phyloP scores from a whole-genome alignment of 225 moss, liverwort and hornwort genomes.

The Rhytidiadelphus loreus region DNA sequence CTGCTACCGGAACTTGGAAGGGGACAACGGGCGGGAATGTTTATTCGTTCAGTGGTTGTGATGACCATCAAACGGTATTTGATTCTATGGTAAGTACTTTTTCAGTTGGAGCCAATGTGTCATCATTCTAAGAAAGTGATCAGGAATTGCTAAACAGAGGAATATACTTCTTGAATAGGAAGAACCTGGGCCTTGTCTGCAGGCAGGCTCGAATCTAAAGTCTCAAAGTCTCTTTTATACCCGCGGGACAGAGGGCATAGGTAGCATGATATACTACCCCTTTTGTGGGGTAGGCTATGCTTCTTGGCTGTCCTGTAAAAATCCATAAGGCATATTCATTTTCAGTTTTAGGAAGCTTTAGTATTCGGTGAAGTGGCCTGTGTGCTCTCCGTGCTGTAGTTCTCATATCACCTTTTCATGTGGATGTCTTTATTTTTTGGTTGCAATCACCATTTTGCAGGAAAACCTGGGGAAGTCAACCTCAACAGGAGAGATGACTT shows the following conservation, averaged over 20 bases:
- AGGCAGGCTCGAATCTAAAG: background rate
- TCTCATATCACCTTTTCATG: background rate
- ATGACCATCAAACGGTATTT: constrained; percentile 85
- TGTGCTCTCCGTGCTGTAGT: background rate
- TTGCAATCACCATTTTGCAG: background rate
- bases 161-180: background rate
- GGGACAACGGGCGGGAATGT: constrained; percentile 89
- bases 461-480: constrained; percentile 58
- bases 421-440: background rate
- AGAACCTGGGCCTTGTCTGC: background rate
- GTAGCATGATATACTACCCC: background rate
- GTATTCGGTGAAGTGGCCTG: background rate
- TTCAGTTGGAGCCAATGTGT: background rate
- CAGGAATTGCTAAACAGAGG: background rate
- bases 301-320: background rate
- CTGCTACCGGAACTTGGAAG: constrained; percentile 60
- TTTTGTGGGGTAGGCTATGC: background rate
- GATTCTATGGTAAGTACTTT: constrained; percentile 58
- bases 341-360: background rate
- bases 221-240: background rate
- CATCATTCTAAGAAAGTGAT: background rate
- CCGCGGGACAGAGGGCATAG: background rate
- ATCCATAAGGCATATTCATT: background rate
- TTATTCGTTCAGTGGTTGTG: constrained; percentile 94
- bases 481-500: constrained; percentile 96